Percentiles rank a stretch among this genome's conserved stretches.
These are phyloP conservation scores for Arctostaphylos glauca DNA, from an alignment of 148 eudicot genomes.

Conservation along the genomic window DNA sequence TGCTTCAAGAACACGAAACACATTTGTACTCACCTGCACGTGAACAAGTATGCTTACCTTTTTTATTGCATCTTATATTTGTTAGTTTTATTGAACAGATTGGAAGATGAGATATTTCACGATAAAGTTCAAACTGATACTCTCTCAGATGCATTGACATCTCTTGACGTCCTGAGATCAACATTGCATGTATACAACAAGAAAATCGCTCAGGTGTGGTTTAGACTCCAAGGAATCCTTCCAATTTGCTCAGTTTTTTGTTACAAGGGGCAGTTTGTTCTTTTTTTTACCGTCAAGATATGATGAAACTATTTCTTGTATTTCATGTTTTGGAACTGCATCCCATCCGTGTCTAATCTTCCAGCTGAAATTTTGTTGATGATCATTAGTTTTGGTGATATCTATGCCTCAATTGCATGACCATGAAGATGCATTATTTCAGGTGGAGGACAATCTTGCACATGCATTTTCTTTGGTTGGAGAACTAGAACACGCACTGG, in stretches of 20 bases:
- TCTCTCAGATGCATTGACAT: slow-evolving; percentile 47
- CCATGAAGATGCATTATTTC: slow-evolving; percentile 17
- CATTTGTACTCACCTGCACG: not conserved
- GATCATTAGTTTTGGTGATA: not conserved
- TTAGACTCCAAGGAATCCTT: not conserved
- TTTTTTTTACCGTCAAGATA: not conserved
- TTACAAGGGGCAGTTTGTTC: not conserved
- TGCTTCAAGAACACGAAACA: not conserved
- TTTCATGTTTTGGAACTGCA: slow-evolving; percentile 4
- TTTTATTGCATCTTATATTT: slow-evolving; percentile 11
- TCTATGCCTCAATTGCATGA: slow-evolving; percentile 6
- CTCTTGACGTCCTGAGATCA: slow-evolving; percentile 47
- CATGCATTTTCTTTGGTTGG: slow-evolving; percentile 66
- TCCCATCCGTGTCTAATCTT: not conserved
- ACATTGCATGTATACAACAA: slow-evolving; percentile 72
- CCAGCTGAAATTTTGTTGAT: not conserved
- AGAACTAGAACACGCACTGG: slow-evolving; percentile 48
- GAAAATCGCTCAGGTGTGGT: slow-evolving; percentile 79
- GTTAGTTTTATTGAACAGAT: slow-evolving; percentile 35
- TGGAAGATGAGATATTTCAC: slow-evolving; percentile 49
- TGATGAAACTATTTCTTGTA: slow-evolving; percentile 2
- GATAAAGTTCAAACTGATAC: slow-evolving; percentile 28
- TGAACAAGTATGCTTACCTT: not conserved
- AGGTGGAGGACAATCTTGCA: slow-evolving; percentile 82
- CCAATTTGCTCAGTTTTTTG: not conserved